Evolutionary conservation across 1,139 yeast genomes (phyloP).

Genomic region (Saccharomyces uvarum): DNA sequence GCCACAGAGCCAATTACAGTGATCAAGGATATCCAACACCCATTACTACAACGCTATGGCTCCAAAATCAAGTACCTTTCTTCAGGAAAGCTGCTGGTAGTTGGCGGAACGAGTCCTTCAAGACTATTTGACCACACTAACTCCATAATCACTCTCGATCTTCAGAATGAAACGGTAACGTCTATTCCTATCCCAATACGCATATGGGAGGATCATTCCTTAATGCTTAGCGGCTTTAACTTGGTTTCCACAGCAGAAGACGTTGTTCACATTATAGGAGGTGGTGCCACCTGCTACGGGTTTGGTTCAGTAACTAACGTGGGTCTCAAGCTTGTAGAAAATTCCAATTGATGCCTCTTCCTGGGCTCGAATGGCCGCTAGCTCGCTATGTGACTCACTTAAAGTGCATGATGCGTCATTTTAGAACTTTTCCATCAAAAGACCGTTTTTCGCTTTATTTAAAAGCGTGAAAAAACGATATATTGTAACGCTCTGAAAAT

Average conservation of each 20-base stretch:
- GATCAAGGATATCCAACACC: constrained; percentile 11
- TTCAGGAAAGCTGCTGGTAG: constrained; percentile 36
- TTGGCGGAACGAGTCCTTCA: constrained; percentile 54
- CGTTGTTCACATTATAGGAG: constrained; percentile 43
- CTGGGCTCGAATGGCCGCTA: background rate
- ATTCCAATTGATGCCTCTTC: background rate
- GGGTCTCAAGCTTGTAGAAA: constrained; percentile 8
- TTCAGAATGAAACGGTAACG: constrained; percentile 19
- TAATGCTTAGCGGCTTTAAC: constrained; percentile 53
- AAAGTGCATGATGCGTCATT: constrained; percentile 8
- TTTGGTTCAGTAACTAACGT: constrained; percentile 67
- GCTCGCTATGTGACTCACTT: constrained; percentile 18
- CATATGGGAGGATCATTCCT: constrained; percentile 35
- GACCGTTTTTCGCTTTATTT: background rate
- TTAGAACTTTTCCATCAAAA: background rate
- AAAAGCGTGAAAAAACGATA: background rate
- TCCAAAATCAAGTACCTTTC: constrained; percentile 32
- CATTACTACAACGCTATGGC: constrained; percentile 43
- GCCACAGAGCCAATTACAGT: constrained; percentile 1
- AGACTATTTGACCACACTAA: constrained; percentile 36
- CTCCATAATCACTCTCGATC: constrained; percentile 36
- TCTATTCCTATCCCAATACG: constrained; percentile 32
- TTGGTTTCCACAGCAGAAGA: constrained; percentile 27
- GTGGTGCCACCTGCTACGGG: constrained; percentile 81
- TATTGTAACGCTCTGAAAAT: background rate